Evolutionary conservation across 83 land plant genomes (phyloP).

Genomic region (Thuja plicata): DNA sequence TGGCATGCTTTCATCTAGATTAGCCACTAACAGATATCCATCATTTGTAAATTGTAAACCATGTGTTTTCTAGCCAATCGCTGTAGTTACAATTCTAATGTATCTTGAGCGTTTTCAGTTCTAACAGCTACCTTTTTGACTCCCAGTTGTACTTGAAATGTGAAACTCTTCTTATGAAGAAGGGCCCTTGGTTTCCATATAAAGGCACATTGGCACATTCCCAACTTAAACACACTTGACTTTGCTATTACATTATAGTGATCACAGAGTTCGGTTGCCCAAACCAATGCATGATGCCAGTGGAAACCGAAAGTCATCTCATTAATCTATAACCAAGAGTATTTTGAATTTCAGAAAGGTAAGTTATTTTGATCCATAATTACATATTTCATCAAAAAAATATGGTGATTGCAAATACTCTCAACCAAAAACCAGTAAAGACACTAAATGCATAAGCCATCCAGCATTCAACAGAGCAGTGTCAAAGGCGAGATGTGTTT

Average conservation of each 20-base stretch:
- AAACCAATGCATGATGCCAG: not conserved
- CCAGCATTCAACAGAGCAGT: not conserved
- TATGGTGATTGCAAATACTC: not conserved
- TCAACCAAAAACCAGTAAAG: not conserved
- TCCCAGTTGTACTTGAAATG: not conserved
- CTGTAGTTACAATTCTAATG: no score
- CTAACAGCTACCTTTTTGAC: no score
- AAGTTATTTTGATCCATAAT: no score
- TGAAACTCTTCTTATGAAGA: not conserved
- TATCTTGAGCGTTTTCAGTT: no score
- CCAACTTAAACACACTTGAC: not conserved
- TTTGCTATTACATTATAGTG: not conserved
- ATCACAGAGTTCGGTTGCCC: not conserved
- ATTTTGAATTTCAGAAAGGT: no score
- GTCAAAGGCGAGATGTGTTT: not conserved
- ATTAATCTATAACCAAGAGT: not conserved
- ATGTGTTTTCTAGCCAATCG: not conserved
- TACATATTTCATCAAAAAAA: not conserved
- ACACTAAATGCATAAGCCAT: not conserved
- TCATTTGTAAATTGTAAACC: not conserved
- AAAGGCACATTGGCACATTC: not conserved
- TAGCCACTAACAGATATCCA: not conserved
- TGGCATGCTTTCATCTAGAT: not conserved
- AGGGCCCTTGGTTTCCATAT: not conserved
- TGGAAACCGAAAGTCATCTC: not conserved